A percentile compares a stretch with the other conserved stretches of the same genome.
Conservation (phyloP, 176 grass and related monocot genomes). For the Eleusine indica region DNA sequence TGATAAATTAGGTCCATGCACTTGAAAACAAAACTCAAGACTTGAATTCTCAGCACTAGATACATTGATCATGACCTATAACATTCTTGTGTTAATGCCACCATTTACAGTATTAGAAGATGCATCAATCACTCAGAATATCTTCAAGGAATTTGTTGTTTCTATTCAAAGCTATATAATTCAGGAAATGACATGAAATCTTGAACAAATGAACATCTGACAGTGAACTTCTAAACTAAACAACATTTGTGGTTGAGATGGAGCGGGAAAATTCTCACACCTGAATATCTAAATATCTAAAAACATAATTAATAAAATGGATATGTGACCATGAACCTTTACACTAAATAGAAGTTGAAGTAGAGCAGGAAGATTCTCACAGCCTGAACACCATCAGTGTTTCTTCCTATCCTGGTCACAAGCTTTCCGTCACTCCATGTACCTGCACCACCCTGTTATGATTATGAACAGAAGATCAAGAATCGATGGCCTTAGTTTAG, state of each 20-base stretch:
- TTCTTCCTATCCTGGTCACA: constrained; percentile 96
- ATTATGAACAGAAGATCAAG: constrained; percentile 67
- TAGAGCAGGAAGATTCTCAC: constrained; percentile 62
- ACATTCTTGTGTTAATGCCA: background rate
- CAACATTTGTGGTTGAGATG: background rate
- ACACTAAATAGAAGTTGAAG: constrained; percentile 20
- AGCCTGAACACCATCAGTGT: constrained; percentile 91
- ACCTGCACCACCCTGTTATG: constrained; percentile 99
- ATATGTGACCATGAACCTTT: constrained; percentile 11
- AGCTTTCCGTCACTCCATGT: constrained; percentile 99
- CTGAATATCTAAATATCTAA: background rate
- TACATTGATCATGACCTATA: background rate
- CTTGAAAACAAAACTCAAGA: background rate
- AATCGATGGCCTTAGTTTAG: constrained; percentile 18
- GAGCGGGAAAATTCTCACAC: background rate
- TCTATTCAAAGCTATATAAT: constrained; percentile 8
- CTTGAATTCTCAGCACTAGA: background rate
- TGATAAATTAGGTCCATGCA: background rate
- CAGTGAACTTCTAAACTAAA: background rate
- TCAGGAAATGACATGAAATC: background rate
- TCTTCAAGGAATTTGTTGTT: background rate
- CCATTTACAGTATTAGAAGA: background rate
- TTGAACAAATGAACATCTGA: constrained; percentile 5
- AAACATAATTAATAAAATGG: constrained; percentile 16
- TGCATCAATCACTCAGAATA: background rate